These are phyloP conservation scores for Clarireedia homoeocarpa DNA, from an alignment of 2,329 filamentous ascomycete genomes.

Conservation along the genomic window DNA sequence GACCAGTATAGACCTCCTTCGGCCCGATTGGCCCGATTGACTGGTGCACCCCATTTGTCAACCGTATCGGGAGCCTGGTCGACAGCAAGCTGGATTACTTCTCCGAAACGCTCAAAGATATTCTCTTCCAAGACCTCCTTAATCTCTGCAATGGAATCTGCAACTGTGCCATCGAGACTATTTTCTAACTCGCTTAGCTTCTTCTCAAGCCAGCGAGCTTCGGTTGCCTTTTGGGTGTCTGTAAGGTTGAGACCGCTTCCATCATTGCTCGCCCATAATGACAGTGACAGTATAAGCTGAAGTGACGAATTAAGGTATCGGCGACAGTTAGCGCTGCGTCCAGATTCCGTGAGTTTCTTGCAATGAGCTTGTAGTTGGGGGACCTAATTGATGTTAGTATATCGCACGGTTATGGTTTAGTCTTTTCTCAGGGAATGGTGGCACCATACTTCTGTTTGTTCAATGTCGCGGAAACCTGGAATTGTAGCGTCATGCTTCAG, in stretches of 20 bases:
- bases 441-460: conserved; percentile 43
- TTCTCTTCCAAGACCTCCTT: conserved; percentile 35
- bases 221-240: conserved; percentile 31
- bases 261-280: conserved; percentile 40
- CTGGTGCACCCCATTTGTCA: conserved; percentile 32
- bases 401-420: no score
- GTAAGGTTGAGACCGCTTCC: conserved; percentile 34
- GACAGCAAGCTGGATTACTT: conserved; percentile 33
- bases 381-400: conserved; percentile 11
- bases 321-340: conserved; percentile 36
- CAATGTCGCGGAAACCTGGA: conserved; percentile 41
- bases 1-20: conserved; percentile 41
- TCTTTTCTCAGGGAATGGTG: neutral
- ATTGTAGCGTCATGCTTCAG: conserved; percentile 44
- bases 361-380: conserved; percentile 38
- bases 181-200: conserved; percentile 34
- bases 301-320: conserved; percentile 44
- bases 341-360: conserved; percentile 45
- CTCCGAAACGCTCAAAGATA: conserved; percentile 38
- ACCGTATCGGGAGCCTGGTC: conserved; percentile 31
- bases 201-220: conserved; percentile 32
- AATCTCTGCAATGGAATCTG: conserved; percentile 33
- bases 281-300: conserved; percentile 45
- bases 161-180: conserved; percentile 34
- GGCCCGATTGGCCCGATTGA: conserved; percentile 28